Conservation (phyloP, 2,329 filamentous ascomycete species). For the Rhynchosporium agropyri region DNA sequence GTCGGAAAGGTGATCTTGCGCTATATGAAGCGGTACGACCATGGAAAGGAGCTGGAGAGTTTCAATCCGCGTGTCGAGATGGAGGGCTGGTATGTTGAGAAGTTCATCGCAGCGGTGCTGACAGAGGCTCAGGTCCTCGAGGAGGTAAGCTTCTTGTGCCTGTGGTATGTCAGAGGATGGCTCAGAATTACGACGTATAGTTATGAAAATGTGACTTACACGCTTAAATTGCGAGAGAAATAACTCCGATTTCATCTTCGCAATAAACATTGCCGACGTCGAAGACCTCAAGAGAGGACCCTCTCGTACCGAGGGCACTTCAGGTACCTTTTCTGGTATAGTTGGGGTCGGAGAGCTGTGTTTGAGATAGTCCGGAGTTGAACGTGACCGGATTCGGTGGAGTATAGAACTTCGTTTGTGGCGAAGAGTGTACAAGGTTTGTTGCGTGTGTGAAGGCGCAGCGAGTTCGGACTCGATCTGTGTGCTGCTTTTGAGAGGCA, state of each 20-base stretch:
- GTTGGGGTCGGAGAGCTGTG: not conserved
- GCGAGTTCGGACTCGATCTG: not conserved
- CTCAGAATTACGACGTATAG: not conserved
- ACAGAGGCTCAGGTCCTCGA: constrained; percentile 8
- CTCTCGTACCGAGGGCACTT: not conserved
- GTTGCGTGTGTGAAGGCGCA: not conserved
- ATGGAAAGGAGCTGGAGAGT: constrained; percentile 14
- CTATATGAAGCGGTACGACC: constrained; percentile 3
- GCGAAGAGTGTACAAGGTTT: not conserved
- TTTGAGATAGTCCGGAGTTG: not conserved
- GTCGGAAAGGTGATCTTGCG: not conserved
- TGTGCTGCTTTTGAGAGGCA: not conserved
- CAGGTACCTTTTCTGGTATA: not conserved
- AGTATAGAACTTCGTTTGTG: constrained; percentile 7
- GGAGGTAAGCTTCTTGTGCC: constrained; percentile 21
- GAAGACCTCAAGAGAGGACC: constrained; percentile 9
- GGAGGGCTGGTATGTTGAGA: constrained; percentile 10
- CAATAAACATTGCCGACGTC: constrained; percentile 16
- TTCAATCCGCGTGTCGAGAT: constrained; percentile 15
- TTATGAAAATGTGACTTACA: constrained; percentile 1
- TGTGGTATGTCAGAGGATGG: not conserved
- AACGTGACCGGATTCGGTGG: constrained; percentile 6
- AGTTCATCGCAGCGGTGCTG: constrained; percentile 13
- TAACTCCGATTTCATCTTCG: constrained; percentile 12
- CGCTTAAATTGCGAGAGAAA: constrained; percentile 19